Evolutionary conservation across 1,139 yeast genomes (phyloP), one percentile per base, ranked within the genome.

Genomic region (Yamadazyma oceani): DNA sequence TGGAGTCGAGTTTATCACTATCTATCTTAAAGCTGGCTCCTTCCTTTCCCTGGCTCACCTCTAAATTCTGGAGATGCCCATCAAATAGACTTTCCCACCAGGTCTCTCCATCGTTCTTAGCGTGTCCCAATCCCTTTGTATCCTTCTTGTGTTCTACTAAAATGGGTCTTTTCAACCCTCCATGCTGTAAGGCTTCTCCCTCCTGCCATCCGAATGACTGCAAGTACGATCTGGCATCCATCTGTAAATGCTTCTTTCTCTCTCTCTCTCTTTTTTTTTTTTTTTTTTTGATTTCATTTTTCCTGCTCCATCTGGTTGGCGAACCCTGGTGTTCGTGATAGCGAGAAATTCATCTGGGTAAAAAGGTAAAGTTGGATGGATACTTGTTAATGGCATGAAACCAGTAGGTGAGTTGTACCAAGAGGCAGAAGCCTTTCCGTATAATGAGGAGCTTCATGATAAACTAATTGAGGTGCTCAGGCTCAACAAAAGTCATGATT

Each of bases 81-180:
- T 92, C 97, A 63, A 92, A 92, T 34, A 90, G 69, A 49, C 85
- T 74, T 50, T 92, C 97, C 98, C 98, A 92, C 98, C 98, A 92
- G 37, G 87, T 84, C 53, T 89, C 97, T 15, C 83, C 82, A 40
- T 81, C 85, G 31, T 45, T 43, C 10, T 75, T 63, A 44, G 77
- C 83, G 53, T 83, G 83, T 0, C 96, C 96, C 31, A 92, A 69
- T 3, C 98, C 98, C 55, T 88, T 88, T 41, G 82, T 83, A 55
- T 92, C 97, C 50, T 81, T 82, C 63, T 92, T 89, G 55, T 92
- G 97, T 49, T 84, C 84, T 34, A 92, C 96, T 44, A 92, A 64
- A 35, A 92, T 80, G 0, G 98, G 97, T 53, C 82, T 87, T 51
- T 75, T 80, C 39, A 92, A 63, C 0, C 97, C 95, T 3, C 96